A percentile compares a stretch with the other conserved stretches of the same genome.
These are phyloP conservation scores for Lasiodiplodia hormozganensis DNA, from an alignment of 2,329 filamentous ascomycete species.

Conservation along the genomic window DNA sequence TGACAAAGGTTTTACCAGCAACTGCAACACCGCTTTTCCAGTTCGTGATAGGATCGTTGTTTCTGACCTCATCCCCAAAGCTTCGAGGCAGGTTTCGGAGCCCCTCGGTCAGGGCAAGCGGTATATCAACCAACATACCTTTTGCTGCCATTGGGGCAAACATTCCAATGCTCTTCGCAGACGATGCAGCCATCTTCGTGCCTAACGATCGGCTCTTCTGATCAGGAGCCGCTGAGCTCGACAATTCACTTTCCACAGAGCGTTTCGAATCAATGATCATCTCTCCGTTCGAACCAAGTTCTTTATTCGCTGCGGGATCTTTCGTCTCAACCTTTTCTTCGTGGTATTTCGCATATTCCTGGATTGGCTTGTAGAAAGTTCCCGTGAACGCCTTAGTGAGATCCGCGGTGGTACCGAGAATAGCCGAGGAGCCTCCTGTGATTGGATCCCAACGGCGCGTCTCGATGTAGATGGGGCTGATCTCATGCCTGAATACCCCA, in stretches of 20 bases:
- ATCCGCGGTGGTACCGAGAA: conserved; percentile 62
- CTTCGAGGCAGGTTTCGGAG: conserved; percentile 44
- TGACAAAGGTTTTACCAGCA: conserved; percentile 43
- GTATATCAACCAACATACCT: conserved; percentile 46
- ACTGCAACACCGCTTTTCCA: conserved; percentile 43
- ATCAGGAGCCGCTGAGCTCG: too few relatives aligned
- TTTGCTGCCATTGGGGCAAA: conserved; percentile 40
- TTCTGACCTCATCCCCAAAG: conserved; percentile 41
- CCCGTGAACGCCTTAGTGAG: conserved; percentile 62
- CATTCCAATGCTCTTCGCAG: conserved; percentile 36
- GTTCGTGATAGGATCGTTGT: conserved; percentile 43
- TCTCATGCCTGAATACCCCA: neutral
- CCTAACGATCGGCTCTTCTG: too few relatives aligned
- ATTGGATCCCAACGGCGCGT: conserved; percentile 65
- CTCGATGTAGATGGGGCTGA: conserved; percentile 33
- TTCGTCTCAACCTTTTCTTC: too few relatives aligned
- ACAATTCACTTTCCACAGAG: too few relatives aligned
- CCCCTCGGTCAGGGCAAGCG: conserved; percentile 46
- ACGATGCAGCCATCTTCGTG: conserved; percentile 31
- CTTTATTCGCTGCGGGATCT: too few relatives aligned
- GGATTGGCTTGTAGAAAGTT: conserved; percentile 52
- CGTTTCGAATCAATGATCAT: too few relatives aligned
- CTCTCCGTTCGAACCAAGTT: too few relatives aligned
- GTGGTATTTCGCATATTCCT: too few relatives aligned
- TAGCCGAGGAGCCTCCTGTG: conserved; percentile 66